Base-by-base conservation (phyloP, 148 eudicot species). In the Limonium bicolor region DNA sequence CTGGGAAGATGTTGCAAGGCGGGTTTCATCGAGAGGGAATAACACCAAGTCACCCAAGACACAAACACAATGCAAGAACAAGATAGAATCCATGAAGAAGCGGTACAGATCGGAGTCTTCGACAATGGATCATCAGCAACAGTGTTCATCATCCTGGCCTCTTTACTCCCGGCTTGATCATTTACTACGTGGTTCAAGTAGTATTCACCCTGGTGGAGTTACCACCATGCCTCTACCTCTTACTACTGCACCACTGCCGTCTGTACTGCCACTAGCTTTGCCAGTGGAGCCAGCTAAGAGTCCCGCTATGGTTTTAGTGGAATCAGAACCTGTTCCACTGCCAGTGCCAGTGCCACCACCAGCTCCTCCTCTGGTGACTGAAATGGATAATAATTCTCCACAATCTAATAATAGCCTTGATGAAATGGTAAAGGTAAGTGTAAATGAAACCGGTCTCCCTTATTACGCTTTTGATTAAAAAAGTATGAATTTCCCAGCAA, bases 1-100 rank as follows among this genome's bases (percentile, higher is more conserved):
- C 34, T 86, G 95, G 93, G 95, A 86, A 27, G 95, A 86, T 24
- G 95, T 86, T 18, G 95, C 95, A 0, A 74, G 58, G 46, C 61
- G 60, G 20, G 95, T 86, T 20, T 86, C 95, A 1, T 62, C 68
- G 0, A 65, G 95, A 21, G 54, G 61, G 7, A 58, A 50, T 34
- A 45, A 44, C 16, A 62, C 62, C 12, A 86, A 81, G 64, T 74
- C 92, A 1, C 69, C 77, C 1, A 86, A 81, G 64, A 81, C 95
- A 6, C 93, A 71, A 41, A 81, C 95, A 0, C 95, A 86, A 58
- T 86, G 95, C 28, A 86, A 86, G 78, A 86, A 86, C 56, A 86
- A 84, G 69, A 81, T 86, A 29, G 95, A 86, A 71, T 81, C 93
- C 18, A 86, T 86, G 95, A 86, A 86, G 80, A 86, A 86, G 62